A percentile compares a stretch with the other conserved stretches of the same genome.
Conservation (phyloP, 1,284 basidiomycete genomes). For the Moesziomyces parantarcticus region DNA sequence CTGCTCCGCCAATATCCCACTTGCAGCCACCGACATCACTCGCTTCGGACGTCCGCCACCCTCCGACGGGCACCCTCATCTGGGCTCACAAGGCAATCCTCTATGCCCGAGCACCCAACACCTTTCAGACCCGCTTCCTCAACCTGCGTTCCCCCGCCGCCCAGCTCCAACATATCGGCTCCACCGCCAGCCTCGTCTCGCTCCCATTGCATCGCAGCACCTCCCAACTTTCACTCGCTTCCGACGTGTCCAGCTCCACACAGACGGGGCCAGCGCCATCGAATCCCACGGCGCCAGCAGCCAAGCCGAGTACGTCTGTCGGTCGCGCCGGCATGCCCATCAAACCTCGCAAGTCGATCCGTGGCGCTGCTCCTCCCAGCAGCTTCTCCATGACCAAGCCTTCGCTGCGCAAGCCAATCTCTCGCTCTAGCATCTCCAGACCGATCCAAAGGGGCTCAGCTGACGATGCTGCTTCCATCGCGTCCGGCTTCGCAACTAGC, state of each 20-base stretch:
- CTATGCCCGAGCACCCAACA: conserved; percentile 80
- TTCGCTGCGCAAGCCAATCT: conserved; percentile 27
- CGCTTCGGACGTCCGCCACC: neutral
- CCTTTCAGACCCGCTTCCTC: conserved; percentile 70
- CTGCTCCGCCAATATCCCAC: conserved; percentile 1
- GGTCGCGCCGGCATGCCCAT: conserved; percentile 3
- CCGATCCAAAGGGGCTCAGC: conserved; percentile 24
- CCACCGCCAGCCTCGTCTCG: conserved; percentile 48
- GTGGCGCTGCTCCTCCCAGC: conserved; percentile 43
- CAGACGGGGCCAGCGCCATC: conserved; percentile 6
- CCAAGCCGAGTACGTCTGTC: conserved; percentile 2
- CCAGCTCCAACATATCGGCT: conserved; percentile 51
- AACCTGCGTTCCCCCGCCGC: conserved; percentile 74
- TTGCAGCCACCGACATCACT: conserved; percentile 12
- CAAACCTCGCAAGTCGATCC: conserved; percentile 30
- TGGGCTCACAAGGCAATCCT: conserved; percentile 96
- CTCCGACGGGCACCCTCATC: conserved; percentile 64
- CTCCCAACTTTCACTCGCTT: conserved; percentile 28
- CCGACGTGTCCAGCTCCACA: conserved; percentile 16
- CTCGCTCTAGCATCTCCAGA: conserved; percentile 41
- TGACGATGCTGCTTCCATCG: conserved; percentile 28
- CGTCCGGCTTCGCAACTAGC: conserved; percentile 46
- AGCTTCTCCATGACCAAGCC: conserved; percentile 48
- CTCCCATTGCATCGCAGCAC: conserved; percentile 37
- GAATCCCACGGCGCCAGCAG: neutral